Evolutionary conservation across 139 green algal genomes (phyloP), one percentile per base, ranked within the genome.

Genomic region (Parachlorella kessleri): DNA sequence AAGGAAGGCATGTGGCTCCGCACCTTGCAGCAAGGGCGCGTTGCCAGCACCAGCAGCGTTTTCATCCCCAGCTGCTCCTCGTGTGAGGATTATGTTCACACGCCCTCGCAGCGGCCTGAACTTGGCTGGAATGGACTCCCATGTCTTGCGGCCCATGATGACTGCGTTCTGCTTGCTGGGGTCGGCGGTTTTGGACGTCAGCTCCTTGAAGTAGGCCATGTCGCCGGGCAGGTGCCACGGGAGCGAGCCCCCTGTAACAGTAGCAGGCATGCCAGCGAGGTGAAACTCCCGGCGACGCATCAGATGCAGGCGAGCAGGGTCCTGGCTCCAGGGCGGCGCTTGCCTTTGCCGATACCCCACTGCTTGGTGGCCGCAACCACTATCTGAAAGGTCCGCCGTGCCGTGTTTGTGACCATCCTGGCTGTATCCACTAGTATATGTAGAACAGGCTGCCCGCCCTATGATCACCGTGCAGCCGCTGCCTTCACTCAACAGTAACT

Each of bases 91-190:
- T 39, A 99, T 90, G 87, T 99, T 99, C 5, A 99, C 69, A 30
- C 97, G 89, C 4, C 94, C 94, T 3, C 88, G 77, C 14, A 99
- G 86, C 1, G 97, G 97, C 4, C 95, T 82, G 83, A 98, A 98
- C 69, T 96, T 96, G 8, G 72, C 48, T 0, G 97, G 97, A 33
- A 99, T 97, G 23, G 89, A 96, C 35, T 99, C 94, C 94, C 95
- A 99, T 0, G 97, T 99, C 71, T 93, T 96, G 14, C 97, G 88
- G n/a, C 97, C 97, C 97, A 99, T 99, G 75, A 99, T 92, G 10
- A 99, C 95, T 0, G 93, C 97, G 77, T 99, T 99, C 55, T 88
- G 80, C 75, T 92, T 93, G 3, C 6, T 24, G 24, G 80, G 36
- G 42, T 93, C 82, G 3, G 70, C 42, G 1, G 92, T 95, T 3